phyloP scores from a whole-genome alignment of 2,329 filamentous ascomycete genomes.

The Monosporascus sp. region DNA sequence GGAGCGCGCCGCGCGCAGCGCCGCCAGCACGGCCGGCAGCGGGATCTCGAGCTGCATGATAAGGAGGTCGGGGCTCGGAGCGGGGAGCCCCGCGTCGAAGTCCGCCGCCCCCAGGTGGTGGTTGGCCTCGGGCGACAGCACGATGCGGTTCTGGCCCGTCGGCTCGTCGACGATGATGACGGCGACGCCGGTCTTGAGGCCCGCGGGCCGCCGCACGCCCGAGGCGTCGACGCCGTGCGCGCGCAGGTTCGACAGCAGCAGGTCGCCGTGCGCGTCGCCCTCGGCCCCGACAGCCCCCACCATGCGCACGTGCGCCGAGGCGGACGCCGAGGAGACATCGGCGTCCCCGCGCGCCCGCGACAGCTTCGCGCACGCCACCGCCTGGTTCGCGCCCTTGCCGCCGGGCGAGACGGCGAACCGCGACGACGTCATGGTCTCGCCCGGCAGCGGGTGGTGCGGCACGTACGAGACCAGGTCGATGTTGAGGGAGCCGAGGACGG shows the following conservation, averaged over 20 bases:
- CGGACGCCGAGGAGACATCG: constrained; percentile 19
- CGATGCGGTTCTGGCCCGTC: constrained; percentile 70
- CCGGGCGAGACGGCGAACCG: constrained; percentile 77
- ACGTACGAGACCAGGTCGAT: constrained; percentile 89
- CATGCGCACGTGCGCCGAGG: constrained; percentile 55
- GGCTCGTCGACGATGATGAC: constrained; percentile 71
- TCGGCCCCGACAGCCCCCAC: constrained; percentile 65
- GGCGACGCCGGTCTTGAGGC: constrained; percentile 60
- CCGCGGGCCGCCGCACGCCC: constrained; percentile 38
- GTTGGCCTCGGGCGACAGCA: constrained; percentile 69
- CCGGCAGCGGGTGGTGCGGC: constrained; percentile 72
- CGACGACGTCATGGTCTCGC: constrained; percentile 79
- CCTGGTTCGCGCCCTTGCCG: constrained; percentile 95
- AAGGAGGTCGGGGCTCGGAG: constrained; percentile 51
- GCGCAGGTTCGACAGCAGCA: constrained; percentile 53
- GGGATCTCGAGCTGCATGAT: constrained; percentile 78
- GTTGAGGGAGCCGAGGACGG: constrained; percentile 88
- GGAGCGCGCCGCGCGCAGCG: constrained; percentile 45
- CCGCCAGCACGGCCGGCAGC: constrained; percentile 56
- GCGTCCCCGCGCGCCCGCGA: constrained; percentile 50
- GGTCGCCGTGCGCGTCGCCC: constrained; percentile 51
- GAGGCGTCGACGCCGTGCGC: constrained; percentile 57
- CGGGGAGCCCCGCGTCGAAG: constrained; percentile 26
- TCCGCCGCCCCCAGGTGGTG: constrained; percentile 35
- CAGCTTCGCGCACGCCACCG: constrained; percentile 79